These are phyloP conservation scores for Pseudocercospora musae DNA, from an alignment of 2,329 filamentous ascomycete species.

Conservation along the genomic window DNA sequence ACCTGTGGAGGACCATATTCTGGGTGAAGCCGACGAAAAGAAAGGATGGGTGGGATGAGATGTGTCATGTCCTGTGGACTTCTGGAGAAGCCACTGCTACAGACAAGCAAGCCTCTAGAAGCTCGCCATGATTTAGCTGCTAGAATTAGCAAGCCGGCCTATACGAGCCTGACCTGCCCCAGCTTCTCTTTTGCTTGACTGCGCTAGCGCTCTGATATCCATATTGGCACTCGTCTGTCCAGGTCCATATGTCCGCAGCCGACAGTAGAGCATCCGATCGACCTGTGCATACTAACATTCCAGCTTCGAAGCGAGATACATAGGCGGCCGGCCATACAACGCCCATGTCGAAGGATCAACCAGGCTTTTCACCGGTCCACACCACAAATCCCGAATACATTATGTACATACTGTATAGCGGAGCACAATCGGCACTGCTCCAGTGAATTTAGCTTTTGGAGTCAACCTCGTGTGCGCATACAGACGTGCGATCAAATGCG, in stretches of 20 bases:
- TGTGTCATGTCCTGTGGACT: not conserved
- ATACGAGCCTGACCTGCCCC: no score
- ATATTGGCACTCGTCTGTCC: no score
- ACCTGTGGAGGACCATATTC: constrained; percentile 29
- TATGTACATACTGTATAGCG: no score
- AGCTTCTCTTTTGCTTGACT: no score
- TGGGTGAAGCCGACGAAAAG: constrained; percentile 33
- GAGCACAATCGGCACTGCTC: not conserved
- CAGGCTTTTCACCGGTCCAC: not conserved
- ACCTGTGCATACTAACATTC: not conserved
- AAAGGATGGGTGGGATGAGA: constrained; percentile 22
- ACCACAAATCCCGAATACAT: no score
- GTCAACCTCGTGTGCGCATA: not conserved
- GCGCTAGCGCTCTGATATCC: no score
- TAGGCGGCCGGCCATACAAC: not conserved
- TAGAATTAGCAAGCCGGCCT: not conserved
- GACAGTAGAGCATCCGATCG: no score
- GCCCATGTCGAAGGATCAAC: not conserved
- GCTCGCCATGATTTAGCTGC: not conserved
- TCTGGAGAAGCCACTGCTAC: not conserved
- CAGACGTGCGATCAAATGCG: not conserved
- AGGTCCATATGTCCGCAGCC: no score
- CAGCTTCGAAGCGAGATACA: not conserved
- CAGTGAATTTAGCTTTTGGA: not conserved
- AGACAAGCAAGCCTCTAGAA: not conserved